Conservation (phyloP, 345 rosid species). For the Euphorbia peplus region DNA sequence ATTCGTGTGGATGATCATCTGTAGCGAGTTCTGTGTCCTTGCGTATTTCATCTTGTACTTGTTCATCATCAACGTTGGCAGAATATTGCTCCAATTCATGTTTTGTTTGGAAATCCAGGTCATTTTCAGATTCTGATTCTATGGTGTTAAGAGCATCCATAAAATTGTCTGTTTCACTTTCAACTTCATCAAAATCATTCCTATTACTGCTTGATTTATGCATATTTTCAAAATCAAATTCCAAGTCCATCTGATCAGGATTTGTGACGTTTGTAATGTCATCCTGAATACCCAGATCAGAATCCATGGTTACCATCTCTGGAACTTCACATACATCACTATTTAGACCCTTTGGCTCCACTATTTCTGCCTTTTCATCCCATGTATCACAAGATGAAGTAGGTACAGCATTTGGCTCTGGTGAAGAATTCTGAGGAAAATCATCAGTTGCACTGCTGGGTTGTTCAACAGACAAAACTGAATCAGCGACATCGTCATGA, state of each 20-base stretch:
- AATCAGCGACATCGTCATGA: conserved; percentile 38
- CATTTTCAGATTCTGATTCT: conserved; percentile 71
- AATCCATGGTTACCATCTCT: conserved; percentile 28
- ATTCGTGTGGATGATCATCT: conserved; percentile 29
- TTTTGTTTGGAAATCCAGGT: conserved; percentile 48
- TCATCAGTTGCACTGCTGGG: conserved; percentile 30
- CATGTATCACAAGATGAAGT: conserved; percentile 54
- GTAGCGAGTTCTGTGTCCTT: conserved; percentile 15
- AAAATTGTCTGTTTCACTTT: conserved; percentile 72
- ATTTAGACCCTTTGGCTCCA: conserved; percentile 39
- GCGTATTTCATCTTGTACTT: conserved; percentile 20
- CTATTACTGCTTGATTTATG: conserved; percentile 28
- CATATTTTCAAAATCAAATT: conserved; percentile 28
- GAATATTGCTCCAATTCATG: conserved; percentile 36
- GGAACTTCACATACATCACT: conserved; percentile 33
- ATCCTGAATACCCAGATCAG: conserved; percentile 30
- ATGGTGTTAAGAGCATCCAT: conserved; percentile 84
- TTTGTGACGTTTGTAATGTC: conserved; percentile 19
- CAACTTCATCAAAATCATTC: conserved; percentile 47
- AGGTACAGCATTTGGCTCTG: conserved; percentile 35
- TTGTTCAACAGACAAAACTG: conserved; percentile 39
- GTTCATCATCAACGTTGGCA: conserved; percentile 20
- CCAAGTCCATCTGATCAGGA: conserved; percentile 28
- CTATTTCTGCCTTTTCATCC: conserved; percentile 83
- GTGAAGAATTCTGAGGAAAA: conserved; percentile 35